Conservation (phyloP, 2,329 filamentous ascomycete species). For the Xylariales sp. region DNA sequence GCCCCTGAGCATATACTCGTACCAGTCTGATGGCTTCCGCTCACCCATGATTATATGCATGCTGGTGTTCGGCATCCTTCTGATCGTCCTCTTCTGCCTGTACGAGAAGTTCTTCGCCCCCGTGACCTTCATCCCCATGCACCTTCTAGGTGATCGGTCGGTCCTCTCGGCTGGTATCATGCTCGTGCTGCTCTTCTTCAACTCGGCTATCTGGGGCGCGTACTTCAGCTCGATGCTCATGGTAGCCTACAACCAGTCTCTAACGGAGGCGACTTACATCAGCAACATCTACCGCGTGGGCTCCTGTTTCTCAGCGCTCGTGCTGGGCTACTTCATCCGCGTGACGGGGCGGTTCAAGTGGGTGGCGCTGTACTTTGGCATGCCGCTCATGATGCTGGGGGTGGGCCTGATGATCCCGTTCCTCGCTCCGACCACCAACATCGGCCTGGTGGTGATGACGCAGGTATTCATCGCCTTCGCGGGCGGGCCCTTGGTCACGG, state of each 20-base stretch:
- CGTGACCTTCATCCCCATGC: slow-evolving; percentile 33
- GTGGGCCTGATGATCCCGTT: slow-evolving; percentile 57
- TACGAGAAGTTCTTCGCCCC: slow-evolving; percentile 37
- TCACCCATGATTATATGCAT: slow-evolving; percentile 1
- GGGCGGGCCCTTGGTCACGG: slow-evolving; percentile 55
- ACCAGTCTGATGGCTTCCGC: background rate
- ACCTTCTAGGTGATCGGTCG: slow-evolving; percentile 30
- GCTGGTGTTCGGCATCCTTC: slow-evolving; percentile 26
- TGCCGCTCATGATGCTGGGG: slow-evolving; percentile 52
- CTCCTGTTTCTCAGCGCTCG: slow-evolving; percentile 34
- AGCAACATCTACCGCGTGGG: slow-evolving; percentile 35
- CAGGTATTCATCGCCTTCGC: slow-evolving; percentile 60
- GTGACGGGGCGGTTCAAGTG: slow-evolving; percentile 44
- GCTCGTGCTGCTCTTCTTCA: slow-evolving; percentile 23
- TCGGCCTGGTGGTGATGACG: slow-evolving; percentile 54
- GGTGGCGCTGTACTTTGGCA: slow-evolving; percentile 38
- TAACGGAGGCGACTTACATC: slow-evolving; percentile 26
- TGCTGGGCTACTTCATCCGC: slow-evolving; percentile 40
- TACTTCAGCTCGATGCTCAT: slow-evolving; percentile 36
- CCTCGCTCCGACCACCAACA: slow-evolving; percentile 44
- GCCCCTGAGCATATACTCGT: background rate
- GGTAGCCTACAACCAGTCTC: slow-evolving; percentile 27
- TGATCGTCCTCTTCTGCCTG: slow-evolving; percentile 22
- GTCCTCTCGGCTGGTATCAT: slow-evolving; percentile 30
- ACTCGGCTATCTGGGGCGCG: slow-evolving; percentile 32